phyloP scores from a whole-genome alignment of 108 stramenopile genomes.

The Licmophora abbreviata region DNA sequence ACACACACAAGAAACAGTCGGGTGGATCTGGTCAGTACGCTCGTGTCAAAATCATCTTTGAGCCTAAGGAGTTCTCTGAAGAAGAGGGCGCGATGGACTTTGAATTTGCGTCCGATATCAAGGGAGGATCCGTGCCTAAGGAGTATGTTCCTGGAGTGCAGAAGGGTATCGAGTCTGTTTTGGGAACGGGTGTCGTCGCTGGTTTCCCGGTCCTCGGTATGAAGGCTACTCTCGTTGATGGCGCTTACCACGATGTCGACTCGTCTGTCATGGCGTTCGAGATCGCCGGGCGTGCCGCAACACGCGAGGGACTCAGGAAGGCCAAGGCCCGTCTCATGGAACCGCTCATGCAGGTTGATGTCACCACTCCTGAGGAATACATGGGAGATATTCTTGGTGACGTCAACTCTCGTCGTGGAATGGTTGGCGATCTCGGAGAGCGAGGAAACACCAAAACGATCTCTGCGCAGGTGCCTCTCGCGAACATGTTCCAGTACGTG shows the following conservation, averaged over 20 bases:
- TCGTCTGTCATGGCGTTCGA: constrained; percentile 89
- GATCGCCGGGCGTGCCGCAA: constrained; percentile 89
- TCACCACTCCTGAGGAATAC: constrained; percentile 96
- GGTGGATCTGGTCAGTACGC: constrained; percentile 98
- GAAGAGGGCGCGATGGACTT: constrained; percentile 89
- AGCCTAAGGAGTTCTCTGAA: constrained; percentile 82
- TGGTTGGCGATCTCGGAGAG: constrained; percentile 91
- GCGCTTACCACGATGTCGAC: constrained; percentile 87
- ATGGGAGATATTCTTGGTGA: constrained; percentile 98
- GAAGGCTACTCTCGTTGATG: constrained; percentile 89
- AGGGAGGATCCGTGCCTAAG: constrained; percentile 95
- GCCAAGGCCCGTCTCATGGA: constrained; percentile 96
- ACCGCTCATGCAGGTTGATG: constrained; percentile 97
- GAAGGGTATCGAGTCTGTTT: constrained; percentile 96
- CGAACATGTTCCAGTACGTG: constrained; percentile 99
- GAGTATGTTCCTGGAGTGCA: constrained; percentile 98
- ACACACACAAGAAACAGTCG: constrained; percentile 99
- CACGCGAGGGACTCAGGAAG: constrained; percentile 93
- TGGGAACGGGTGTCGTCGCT: constrained; percentile 88
- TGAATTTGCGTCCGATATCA: constrained; percentile 92
- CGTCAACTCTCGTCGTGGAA: constrained; percentile 95
- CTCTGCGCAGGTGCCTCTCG: constrained; percentile 88
- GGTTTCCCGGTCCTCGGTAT: constrained; percentile 95
- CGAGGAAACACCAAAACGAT: constrained; percentile 93
- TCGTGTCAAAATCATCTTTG: constrained; percentile 91